Conservation (phyloP, 2,329 filamentous ascomycete species). For the Pseudogymnoascus sp. region DNA sequence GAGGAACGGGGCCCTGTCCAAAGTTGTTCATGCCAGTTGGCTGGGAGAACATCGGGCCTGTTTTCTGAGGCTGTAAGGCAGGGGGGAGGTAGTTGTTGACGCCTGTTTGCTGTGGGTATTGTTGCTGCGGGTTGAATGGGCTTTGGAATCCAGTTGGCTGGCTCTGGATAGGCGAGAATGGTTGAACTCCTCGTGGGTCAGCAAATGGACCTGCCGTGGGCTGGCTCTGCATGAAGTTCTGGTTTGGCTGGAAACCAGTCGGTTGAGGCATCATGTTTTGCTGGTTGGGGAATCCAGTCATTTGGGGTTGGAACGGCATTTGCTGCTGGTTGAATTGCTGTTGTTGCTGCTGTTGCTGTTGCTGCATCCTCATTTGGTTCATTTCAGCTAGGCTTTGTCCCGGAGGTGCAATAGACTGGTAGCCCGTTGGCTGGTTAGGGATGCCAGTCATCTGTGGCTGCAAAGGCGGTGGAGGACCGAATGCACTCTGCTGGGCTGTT, state of each 20-base stretch:
- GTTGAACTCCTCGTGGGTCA: slow-evolving; percentile 43
- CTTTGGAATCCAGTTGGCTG: slow-evolving; percentile 41
- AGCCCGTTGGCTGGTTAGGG: slow-evolving; percentile 34
- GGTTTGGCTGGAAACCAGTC: slow-evolving; percentile 37
- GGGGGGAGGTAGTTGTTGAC: slow-evolving; percentile 53
- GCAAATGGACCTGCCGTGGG: slow-evolving; percentile 44
- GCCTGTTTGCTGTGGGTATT: slow-evolving; percentile 31
- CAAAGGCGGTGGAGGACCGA: slow-evolving; percentile 60
- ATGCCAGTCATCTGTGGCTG: slow-evolving; percentile 80
- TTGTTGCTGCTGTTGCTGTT: slow-evolving; percentile 41
- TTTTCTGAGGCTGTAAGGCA: slow-evolving; percentile 52
- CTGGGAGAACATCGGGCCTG: slow-evolving; percentile 45
- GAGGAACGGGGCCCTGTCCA: slow-evolving; percentile 35
- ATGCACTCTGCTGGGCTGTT: slow-evolving; percentile 64
- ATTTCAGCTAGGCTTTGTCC: slow-evolving; percentile 73
- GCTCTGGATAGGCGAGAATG: slow-evolving; percentile 41
- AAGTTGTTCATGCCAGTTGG: slow-evolving; percentile 44
- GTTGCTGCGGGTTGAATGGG: slow-evolving; percentile 32
- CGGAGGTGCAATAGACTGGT: slow-evolving; percentile 55
- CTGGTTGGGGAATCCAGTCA: slow-evolving; percentile 33
- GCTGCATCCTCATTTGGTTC: slow-evolving; percentile 56
- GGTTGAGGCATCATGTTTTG: slow-evolving; percentile 25
- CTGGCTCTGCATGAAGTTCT: slow-evolving; percentile 39
- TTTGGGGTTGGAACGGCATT: slow-evolving; percentile 35
- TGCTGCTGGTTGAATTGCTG: slow-evolving; percentile 47